A percentile compares a stretch with the other conserved stretches of the same genome.
These are phyloP conservation scores for Myriangium duriaei DNA, from an alignment of 2,329 filamentous ascomycete genomes.

Conservation along the genomic window DNA sequence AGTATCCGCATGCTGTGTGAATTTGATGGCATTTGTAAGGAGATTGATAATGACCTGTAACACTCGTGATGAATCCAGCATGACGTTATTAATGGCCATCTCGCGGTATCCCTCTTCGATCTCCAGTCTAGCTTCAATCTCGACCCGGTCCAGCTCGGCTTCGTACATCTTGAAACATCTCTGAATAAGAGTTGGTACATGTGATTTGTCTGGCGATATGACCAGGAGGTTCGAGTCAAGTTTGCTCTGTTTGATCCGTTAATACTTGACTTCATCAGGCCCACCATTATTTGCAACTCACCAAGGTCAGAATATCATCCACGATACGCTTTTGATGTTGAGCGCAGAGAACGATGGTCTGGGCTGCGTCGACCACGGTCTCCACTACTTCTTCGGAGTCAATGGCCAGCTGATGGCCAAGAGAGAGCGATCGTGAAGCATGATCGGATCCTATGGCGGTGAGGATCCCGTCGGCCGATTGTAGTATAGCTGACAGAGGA, in stretches of 20 bases:
- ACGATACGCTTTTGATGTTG: slow-evolving; percentile 29
- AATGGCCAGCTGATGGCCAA: neutral
- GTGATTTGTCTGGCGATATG: slow-evolving; percentile 29
- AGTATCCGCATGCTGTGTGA: slow-evolving; percentile 26
- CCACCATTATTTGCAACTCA: neutral
- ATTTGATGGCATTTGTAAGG: slow-evolving; percentile 37
- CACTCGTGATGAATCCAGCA: slow-evolving; percentile 31
- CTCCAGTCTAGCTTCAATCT: slow-evolving; percentile 20
- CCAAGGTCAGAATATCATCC: slow-evolving; percentile 32
- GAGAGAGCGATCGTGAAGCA: slow-evolving; percentile 2
- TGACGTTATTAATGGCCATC: slow-evolving; percentile 24
- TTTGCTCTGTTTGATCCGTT: slow-evolving; percentile 22
- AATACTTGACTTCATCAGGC: neutral
- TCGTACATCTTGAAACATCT: slow-evolving; percentile 28
- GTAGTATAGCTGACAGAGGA: slow-evolving; percentile 31
- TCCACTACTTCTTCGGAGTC: slow-evolving; percentile 4
- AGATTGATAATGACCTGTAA: slow-evolving; percentile 32
- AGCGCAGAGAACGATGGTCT: slow-evolving; percentile 21
- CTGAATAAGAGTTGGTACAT: slow-evolving; percentile 24
- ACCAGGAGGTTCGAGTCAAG: slow-evolving; percentile 22
- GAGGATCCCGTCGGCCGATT: slow-evolving; percentile 32
- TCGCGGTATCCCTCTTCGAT: slow-evolving; percentile 26
- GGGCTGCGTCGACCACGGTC: slow-evolving; percentile 15
- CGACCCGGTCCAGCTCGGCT: slow-evolving; percentile 25
- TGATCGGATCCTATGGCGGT: slow-evolving; percentile 17